Evolutionary conservation across 345 rosid species (phyloP), one percentile per base, ranked within the genome.

Genomic region (Clausena lansium): DNA sequence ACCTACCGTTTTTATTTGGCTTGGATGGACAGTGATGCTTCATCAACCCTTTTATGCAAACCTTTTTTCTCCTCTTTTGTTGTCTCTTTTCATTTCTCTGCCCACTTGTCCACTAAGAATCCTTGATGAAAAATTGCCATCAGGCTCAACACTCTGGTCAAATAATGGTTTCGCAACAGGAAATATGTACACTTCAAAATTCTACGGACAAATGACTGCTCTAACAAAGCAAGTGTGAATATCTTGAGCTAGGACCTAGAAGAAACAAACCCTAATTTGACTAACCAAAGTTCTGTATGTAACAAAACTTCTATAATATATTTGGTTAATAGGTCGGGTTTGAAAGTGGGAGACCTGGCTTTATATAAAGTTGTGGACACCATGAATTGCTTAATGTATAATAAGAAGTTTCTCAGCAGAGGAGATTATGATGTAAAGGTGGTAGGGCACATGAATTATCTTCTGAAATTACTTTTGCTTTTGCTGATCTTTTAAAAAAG

Each of bases 371-470:
- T 65, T 61, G 82, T 67, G 80, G 78, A 84, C 80, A 77, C 76
- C 78, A 66, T 67, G 77, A 71, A 80, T 84, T 75, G 83, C 85
- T 79, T 84, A 78, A 77, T 80, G 84, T 72, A 82, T 77, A 41
- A 84, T 80, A 83, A 81, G 86, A 86, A 82, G 88, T 81, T 85
- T 84, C 87, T 78, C 77, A 60, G 36, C 72, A 80, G 68, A 85
- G 73, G 77, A 81, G 80, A 83, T 75, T 73, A 79, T 75, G 84
- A 70, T 78, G 84, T 83, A 87, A 87, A 79, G 78, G 85, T 82
- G 87, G 86, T 81, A 85, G 88, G 90, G 85, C 78, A 88, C 88
- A 84, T 54, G 77, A 65, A 83, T 83, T 69, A 86, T 86, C 87
- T 82, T 75, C 88, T 76, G 70, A 82, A 80, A 66, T 67, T 74